These are phyloP conservation scores for Nemania serpens DNA, from an alignment of 2,329 filamentous ascomycete species.

Conservation along the genomic window DNA sequence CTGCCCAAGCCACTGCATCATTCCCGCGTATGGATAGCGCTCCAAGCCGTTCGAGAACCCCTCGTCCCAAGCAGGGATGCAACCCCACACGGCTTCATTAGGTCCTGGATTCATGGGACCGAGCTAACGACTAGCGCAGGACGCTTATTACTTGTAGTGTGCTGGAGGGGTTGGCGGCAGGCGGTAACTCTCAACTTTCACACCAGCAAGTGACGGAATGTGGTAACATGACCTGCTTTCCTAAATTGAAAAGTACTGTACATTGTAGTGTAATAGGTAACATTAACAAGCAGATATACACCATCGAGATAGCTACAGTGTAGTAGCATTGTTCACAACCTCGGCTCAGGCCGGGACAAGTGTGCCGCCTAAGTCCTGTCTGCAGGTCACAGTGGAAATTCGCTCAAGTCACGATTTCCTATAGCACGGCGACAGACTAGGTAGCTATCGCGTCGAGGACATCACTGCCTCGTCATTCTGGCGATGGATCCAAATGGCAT, in stretches of 20 bases:
- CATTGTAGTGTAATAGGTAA: too few relatives aligned
- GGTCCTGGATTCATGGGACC: constrained; percentile 12
- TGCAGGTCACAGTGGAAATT: too few relatives aligned
- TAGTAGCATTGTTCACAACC: background rate
- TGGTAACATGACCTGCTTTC: background rate
- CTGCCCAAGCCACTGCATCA: background rate
- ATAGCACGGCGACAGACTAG: too few relatives aligned
- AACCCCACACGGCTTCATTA: constrained; percentile 11
- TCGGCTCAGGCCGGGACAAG: background rate
- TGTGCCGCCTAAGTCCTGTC: too few relatives aligned
- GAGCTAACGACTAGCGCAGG: constrained; percentile 4
- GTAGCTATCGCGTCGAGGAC: too few relatives aligned
- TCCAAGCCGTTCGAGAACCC: constrained; percentile 19
- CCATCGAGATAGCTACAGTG: too few relatives aligned
- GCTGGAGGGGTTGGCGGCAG: constrained; percentile 9
- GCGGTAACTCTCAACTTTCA: constrained; percentile 20
- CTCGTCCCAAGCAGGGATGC: constrained; percentile 10
- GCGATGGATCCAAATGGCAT: too few relatives aligned
- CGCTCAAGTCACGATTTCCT: too few relatives aligned
- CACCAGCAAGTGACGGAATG: background rate
- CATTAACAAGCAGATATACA: too few relatives aligned
- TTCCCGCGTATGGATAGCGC: too few relatives aligned
- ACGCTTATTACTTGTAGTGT: background rate
- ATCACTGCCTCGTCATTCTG: too few relatives aligned
- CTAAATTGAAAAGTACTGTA: constrained; percentile 1